Conservation (phyloP, 2,329 filamentous ascomycete genomes). For the Aureobasidium sp. region DNA sequence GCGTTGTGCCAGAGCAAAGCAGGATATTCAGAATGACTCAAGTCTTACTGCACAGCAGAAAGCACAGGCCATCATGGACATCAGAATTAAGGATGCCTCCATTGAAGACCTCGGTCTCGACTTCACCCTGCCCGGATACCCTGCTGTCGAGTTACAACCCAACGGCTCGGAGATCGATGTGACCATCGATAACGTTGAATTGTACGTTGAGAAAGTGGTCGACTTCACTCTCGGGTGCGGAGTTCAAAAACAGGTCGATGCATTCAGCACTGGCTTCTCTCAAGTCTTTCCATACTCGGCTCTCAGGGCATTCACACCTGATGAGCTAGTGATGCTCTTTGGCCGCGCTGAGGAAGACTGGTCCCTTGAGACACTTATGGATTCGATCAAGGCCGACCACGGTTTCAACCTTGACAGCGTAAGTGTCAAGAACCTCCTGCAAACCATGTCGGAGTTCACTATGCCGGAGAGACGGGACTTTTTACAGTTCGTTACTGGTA, state of each 20-base stretch:
- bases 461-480: slow-evolving; percentile 77
- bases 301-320: slow-evolving; percentile 85
- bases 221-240: slow-evolving; percentile 87
- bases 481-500: slow-evolving; percentile 94
- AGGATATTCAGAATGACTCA: slow-evolving; percentile 67
- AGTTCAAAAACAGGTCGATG: slow-evolving; percentile 80
- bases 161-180: slow-evolving; percentile 69
- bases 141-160: slow-evolving; percentile 72
- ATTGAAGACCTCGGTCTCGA: slow-evolving; percentile 88
- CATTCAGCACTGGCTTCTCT: slow-evolving; percentile 85
- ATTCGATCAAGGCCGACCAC: slow-evolving; percentile 97
- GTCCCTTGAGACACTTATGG: slow-evolving; percentile 94
- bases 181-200: slow-evolving; percentile 83
- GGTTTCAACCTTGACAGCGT: slow-evolving; percentile 98
- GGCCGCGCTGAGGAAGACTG: slow-evolving; percentile 91
- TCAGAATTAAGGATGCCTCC: slow-evolving; percentile 66
- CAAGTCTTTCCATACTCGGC: slow-evolving; percentile 95
- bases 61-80: slow-evolving; percentile 58
- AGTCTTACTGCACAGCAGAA: slow-evolving; percentile 63
- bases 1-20: slow-evolving; percentile 77
- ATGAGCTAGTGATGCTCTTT: slow-evolving; percentile 91
- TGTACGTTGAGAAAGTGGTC: slow-evolving; percentile 82
- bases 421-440: slow-evolving; percentile 85
- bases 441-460: slow-evolving; percentile 85
- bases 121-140: slow-evolving; percentile 90